These are phyloP conservation scores for Trichoderma reesei DNA, from an alignment of 495 filamentous ascomycete genomes.

Conservation along the genomic window DNA sequence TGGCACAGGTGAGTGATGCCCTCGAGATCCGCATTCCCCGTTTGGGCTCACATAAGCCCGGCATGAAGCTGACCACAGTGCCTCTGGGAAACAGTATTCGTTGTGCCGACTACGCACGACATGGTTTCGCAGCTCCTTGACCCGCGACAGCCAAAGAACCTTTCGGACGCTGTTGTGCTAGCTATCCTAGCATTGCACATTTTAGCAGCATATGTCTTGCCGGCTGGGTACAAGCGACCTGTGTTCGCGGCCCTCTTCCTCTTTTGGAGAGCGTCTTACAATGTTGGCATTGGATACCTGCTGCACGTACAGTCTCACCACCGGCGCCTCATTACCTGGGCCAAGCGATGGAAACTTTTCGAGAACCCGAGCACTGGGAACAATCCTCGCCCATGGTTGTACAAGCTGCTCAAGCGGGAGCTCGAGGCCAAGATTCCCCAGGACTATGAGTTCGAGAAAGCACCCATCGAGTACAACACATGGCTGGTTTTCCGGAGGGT, in stretches of 20 bases:
- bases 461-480: conserved; percentile 96
- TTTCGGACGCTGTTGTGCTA: conserved; percentile 77
- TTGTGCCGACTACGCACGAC: conserved; percentile 92
- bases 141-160: conserved; percentile 89
- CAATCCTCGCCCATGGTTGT: conserved; percentile 72
- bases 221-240: conserved; percentile 53
- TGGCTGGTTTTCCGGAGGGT: conserved; percentile 94
- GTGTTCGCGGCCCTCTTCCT: conserved; percentile 73
- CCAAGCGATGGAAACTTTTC: conserved; percentile 73
- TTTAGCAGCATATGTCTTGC: conserved; percentile 59
- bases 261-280: conserved; percentile 90
- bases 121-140: conserved; percentile 97
- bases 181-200: conserved; percentile 68
- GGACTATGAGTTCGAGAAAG: conserved; percentile 88
- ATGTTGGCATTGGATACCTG: conserved; percentile 85
- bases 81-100: conserved; percentile 60
- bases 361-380: conserved; percentile 69
- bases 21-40: background rate
- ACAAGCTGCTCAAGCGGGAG: conserved; percentile 73
- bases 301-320: conserved; percentile 84
- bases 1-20: conserved; percentile 61
- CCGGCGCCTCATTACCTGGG: conserved; percentile 78
- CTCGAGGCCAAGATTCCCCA: conserved; percentile 87
- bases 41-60: background rate
- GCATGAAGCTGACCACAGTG: background rate